phyloP scores from a whole-genome alignment of 1,284 basidiomycete species.

The Tilletia indica region DNA sequence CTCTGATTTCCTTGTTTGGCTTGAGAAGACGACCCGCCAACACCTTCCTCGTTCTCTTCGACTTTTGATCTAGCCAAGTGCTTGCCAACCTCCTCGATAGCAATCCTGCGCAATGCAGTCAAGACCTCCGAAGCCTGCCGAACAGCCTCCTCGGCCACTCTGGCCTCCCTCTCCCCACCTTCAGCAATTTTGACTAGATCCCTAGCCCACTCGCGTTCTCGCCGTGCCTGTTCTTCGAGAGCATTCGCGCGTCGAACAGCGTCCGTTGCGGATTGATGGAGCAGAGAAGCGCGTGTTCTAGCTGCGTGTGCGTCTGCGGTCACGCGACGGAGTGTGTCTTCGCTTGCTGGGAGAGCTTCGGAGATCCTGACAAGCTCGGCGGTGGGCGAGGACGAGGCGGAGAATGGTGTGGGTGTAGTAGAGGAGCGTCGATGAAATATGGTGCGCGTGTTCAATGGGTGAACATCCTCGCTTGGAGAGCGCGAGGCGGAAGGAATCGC shows the following conservation, averaged over 20 bases:
- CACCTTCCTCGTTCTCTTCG: background rate
- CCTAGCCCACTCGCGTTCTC: background rate
- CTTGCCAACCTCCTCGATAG: background rate
- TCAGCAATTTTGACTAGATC: background rate
- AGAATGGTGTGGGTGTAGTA: too few species aligned
- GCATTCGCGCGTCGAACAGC: background rate
- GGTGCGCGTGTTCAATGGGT: too few species aligned
- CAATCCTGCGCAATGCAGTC: background rate
- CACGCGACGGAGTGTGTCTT: background rate
- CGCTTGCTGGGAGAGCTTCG: background rate
- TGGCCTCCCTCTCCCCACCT: background rate
- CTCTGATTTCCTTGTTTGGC: too few species aligned
- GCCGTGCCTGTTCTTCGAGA: background rate
- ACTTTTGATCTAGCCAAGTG: background rate
- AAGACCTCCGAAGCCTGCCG: background rate
- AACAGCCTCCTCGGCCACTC: conserved; percentile 2
- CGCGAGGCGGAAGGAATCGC: too few species aligned
- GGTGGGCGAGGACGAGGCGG: too few species aligned
- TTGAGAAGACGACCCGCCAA: background rate
- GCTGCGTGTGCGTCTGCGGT: background rate
- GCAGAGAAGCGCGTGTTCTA: background rate
- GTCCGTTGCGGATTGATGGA: background rate
- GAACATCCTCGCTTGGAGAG: too few species aligned
- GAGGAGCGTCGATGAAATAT: too few species aligned
- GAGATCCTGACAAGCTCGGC: background rate